Evolutionary conservation across 2,329 filamentous ascomycete species (phyloP).

Genomic region (Colletotrichum sp.): DNA sequence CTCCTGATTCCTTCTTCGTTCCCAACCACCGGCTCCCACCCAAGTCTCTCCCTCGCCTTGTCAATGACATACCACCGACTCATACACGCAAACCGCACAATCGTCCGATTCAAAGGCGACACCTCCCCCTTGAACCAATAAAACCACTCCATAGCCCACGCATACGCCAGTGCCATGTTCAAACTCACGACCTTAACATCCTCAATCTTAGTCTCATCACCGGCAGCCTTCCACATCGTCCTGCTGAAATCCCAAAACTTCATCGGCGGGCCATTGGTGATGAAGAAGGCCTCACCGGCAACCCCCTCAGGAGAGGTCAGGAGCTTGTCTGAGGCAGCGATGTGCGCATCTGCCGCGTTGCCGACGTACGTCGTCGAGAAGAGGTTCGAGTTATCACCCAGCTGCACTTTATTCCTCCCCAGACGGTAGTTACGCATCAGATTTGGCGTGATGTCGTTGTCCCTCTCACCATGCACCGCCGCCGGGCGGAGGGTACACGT

Average conservation of each 20-base stretch:
- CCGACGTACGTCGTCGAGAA: slow-evolving; percentile 72
- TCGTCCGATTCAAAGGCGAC: slow-evolving; percentile 29
- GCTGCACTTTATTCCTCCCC: slow-evolving; percentile 61
- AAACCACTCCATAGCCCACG: slow-evolving; percentile 28
- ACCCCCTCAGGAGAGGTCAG: slow-evolving; percentile 49
- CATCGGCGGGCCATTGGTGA: slow-evolving; percentile 67
- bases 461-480: slow-evolving; percentile 32
- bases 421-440: slow-evolving; percentile 61
- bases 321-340: slow-evolving; percentile 64
- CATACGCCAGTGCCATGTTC: not conserved
- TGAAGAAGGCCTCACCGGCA: slow-evolving; percentile 68
- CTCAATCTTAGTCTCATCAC: not conserved
- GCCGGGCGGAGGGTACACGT: slow-evolving; percentile 20
- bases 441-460: slow-evolving; percentile 60
- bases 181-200: not conserved
- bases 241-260: slow-evolving; percentile 68
- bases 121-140: slow-evolving; percentile 28
- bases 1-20: slow-evolving; percentile 32
- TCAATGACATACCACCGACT: slow-evolving; percentile 35
- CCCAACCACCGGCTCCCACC: slow-evolving; percentile 31
- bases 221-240: slow-evolving; percentile 52
- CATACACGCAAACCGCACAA: slow-evolving; percentile 32
- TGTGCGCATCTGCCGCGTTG: slow-evolving; percentile 68
- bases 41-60: slow-evolving; percentile 35
- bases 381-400: slow-evolving; percentile 66